A percentile compares a stretch with the other conserved stretches of the same genome.
phyloP scores from a whole-genome alignment of 805 yeast species.

The Metschnikowia henanensis region DNA sequence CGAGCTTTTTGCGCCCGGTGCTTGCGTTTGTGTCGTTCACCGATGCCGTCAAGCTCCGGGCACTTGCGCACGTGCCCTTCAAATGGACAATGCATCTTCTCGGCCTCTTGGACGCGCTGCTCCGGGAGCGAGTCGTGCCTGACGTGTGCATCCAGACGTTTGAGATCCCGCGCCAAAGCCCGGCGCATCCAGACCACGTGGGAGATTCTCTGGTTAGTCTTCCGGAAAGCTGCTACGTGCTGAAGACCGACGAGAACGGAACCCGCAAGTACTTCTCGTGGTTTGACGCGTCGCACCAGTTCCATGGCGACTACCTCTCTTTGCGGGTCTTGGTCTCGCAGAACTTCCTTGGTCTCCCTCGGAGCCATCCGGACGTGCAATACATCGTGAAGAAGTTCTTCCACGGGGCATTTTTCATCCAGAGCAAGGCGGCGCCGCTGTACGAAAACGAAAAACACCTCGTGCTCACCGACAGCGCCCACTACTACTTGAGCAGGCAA shows the following conservation, averaged over 20 bases:
- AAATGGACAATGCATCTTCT: slow-evolving; percentile 16
- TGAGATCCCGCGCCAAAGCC: slow-evolving; percentile 26
- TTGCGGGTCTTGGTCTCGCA: slow-evolving; percentile 14
- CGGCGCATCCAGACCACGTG: slow-evolving; percentile 30
- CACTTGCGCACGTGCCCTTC: slow-evolving; percentile 19
- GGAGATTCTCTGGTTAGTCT: slow-evolving; percentile 5
- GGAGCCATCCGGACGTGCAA: slow-evolving; percentile 29
- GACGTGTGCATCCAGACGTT: slow-evolving; percentile 20
- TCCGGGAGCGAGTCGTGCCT: slow-evolving; percentile 27
- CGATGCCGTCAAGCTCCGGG: slow-evolving; percentile 23
- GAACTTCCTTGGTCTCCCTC: slow-evolving; percentile 15
- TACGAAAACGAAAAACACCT: slow-evolving; percentile 10
- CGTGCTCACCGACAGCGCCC: slow-evolving; percentile 26
- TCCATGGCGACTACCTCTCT: slow-evolving; percentile 13
- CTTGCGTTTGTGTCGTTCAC: slow-evolving; percentile 27
- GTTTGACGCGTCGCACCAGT: slow-evolving; percentile 19
- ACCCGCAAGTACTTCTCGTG: slow-evolving; percentile 11
- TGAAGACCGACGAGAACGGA: slow-evolving; percentile 9
- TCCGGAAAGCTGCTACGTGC: slow-evolving; percentile 14
- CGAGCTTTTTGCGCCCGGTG: slow-evolving; percentile 25
- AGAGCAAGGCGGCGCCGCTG: slow-evolving; percentile 14
- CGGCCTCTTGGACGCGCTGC: slow-evolving; percentile 18
- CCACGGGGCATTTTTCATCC: slow-evolving; percentile 25
- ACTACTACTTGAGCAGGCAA: slow-evolving; percentile 25
- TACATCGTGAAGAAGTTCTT: slow-evolving; percentile 23